A percentile compares a stretch with the other conserved stretches of the same genome.
Evolutionary conservation across 2,329 filamentous ascomycete species (phyloP).

Genomic region (Harringtonia lauricola): DNA sequence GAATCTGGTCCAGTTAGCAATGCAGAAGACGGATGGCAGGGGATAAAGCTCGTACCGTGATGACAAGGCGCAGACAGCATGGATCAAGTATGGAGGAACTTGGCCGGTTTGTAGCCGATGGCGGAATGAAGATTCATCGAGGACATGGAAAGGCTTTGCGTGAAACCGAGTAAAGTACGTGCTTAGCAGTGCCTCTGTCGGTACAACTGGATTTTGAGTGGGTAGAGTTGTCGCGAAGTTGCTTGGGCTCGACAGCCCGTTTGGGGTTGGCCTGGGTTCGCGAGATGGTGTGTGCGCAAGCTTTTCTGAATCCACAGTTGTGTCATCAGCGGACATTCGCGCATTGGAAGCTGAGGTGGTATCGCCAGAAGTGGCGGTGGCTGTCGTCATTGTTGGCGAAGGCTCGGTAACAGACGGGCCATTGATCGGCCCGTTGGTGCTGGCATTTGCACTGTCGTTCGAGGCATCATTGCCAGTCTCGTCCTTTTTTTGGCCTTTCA

Average conservation of each 20-base stretch:
- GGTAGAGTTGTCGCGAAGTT: background rate
- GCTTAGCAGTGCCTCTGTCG: constrained; percentile 56
- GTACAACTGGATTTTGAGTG: constrained; percentile 33
- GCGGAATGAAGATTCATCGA: constrained; percentile 66
- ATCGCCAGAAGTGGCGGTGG: constrained; percentile 6
- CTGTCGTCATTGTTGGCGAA: constrained; percentile 12
- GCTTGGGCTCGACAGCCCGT: background rate
- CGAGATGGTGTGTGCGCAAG: background rate
- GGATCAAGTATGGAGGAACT: constrained; percentile 42
- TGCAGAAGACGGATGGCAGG: background rate
- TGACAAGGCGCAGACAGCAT: constrained; percentile 50
- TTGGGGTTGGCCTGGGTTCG: background rate
- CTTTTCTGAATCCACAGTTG: background rate
- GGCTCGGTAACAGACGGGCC: background rate
- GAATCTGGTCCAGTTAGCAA: constrained; percentile 40
- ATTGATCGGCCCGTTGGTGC: background rate
- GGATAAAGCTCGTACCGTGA: constrained; percentile 34
- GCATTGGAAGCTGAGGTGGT: background rate
- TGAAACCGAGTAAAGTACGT: constrained; percentile 73
- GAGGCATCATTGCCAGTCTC: constrained; percentile 14
- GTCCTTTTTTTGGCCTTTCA: constrained; percentile 53
- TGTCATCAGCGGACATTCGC: background rate
- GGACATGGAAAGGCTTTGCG: constrained; percentile 69
- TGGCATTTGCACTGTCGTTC: constrained; percentile 4
- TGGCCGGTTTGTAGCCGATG: constrained; percentile 61